Percentiles rank a stretch among this genome's conserved stretches.
Conservation (phyloP, 352 stramenopile genomes). For the Elongisporangium prolatum region DNA sequence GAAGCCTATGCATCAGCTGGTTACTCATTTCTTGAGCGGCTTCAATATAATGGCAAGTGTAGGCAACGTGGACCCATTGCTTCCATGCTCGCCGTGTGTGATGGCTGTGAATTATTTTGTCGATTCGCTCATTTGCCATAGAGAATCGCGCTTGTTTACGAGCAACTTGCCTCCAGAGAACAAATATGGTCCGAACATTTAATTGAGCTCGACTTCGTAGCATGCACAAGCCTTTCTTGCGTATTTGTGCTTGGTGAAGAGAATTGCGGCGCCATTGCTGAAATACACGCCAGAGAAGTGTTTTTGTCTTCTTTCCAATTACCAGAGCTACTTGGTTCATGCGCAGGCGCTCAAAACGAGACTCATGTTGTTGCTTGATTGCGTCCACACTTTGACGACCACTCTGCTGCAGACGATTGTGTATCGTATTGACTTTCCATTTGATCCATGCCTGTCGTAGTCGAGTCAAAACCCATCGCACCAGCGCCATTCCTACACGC, state of each 20-base stretch:
- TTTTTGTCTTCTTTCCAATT: conserved; percentile 2
- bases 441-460: conserved; percentile 32
- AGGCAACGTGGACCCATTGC: neutral
- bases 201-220: neutral
- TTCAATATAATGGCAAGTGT: neutral
- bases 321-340: neutral
- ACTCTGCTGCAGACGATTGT: conserved; percentile 7
- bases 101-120: neutral
- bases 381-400: conserved; percentile 3
- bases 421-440: conserved; percentile 16
- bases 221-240: neutral
- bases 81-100: neutral
- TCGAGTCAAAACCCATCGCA: conserved; percentile 26
- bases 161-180: neutral
- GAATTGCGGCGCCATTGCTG: neutral
- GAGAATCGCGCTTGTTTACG: neutral
- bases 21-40: neutral
- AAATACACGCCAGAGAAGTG: neutral
- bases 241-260: neutral
- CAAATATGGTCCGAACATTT: neutral
- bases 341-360: neutral
- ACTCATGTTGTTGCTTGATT: neutral
- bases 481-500: conserved; percentile 17
- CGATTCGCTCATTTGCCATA: neutral
- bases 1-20: neutral